These are phyloP conservation scores for Chloranthus sessilifolius DNA, from an alignment of 164 flowering plant genomes.

Conservation along the genomic window DNA sequence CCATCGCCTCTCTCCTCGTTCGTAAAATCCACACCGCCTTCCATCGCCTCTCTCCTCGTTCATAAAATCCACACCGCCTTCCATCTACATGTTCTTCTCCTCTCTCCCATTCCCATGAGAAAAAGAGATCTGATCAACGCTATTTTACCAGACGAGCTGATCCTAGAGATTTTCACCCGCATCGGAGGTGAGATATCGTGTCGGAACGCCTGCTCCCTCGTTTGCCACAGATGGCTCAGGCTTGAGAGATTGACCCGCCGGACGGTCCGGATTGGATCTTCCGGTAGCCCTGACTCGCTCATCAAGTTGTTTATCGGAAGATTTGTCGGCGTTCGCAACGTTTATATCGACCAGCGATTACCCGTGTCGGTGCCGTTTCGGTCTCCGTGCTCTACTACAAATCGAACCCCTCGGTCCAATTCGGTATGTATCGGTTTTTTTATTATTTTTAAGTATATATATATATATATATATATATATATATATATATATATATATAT, in stretches of 20 bases:
- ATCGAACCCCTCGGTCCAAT: neutral
- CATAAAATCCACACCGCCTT: no score
- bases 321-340: constrained; percentile 40
- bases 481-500: no score
- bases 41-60: no score
- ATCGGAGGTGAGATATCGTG: constrained; percentile 46
- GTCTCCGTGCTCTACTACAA: neutral
- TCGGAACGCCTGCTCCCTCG: constrained; percentile 81
- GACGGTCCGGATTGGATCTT: constrained; percentile 70
- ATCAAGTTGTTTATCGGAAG: constrained; percentile 38
- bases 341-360: constrained; percentile 72
- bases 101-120: no score
- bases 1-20: no score
- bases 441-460: no score
- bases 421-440: no score
- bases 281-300: constrained; percentile 54
- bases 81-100: no score
- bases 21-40: no score
- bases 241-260: constrained; percentile 71
- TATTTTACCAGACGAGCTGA: constrained; percentile 66
- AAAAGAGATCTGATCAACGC: constrained; percentile 65
- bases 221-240: constrained; percentile 75
- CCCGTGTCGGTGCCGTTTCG: constrained; percentile 34
- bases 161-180: constrained; percentile 58
- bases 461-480: no score